Conservation (phyloP, 352 stramenopile genomes). For the Pythium volutum region DNA sequence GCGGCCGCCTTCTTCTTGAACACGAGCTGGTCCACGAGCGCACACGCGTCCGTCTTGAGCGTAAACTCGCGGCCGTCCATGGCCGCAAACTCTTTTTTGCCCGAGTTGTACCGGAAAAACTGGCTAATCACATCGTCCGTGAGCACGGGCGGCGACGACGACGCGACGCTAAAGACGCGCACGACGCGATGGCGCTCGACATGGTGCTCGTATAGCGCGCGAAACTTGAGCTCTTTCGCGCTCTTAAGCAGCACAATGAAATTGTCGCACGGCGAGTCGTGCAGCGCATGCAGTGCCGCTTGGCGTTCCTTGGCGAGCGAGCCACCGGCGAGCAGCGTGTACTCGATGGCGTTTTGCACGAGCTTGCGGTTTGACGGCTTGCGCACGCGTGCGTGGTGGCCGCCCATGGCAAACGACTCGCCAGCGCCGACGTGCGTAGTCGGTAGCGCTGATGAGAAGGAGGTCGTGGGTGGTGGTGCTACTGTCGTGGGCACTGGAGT, state of each 20-base stretch:
- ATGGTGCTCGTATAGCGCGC: conserved; percentile 68
- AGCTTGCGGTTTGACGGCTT: conserved; percentile 61
- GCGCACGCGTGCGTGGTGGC: conserved; percentile 21
- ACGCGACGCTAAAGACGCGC: conserved; percentile 39
- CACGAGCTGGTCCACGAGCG: conserved; percentile 50
- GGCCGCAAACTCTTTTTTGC: conserved; percentile 72
- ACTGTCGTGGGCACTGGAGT: no score
- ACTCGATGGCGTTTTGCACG: conserved; percentile 81
- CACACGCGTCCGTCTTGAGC: conserved; percentile 68
- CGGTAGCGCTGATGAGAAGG: neutral
- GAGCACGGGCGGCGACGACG: conserved; percentile 30
- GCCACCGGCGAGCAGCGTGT: conserved; percentile 59
- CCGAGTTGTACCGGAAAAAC: conserved; percentile 85
- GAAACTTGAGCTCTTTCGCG: conserved; percentile 69
- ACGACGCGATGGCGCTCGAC: conserved; percentile 38
- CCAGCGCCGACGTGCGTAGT: neutral
- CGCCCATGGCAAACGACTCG: conserved; percentile 11
- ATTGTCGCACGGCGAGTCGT: conserved; percentile 51
- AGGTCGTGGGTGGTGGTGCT: neutral
- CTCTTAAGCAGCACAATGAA: conserved; percentile 78
- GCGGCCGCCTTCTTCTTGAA: conserved; percentile 42
- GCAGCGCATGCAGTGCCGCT: conserved; percentile 40
- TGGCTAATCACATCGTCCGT: conserved; percentile 43
- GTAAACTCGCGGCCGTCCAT: conserved; percentile 71
- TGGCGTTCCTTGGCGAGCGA: conserved; percentile 58